These are phyloP conservation scores for Suillus tomentosus DNA, from an alignment of 768 basidiomycete species.

Conservation along the genomic window DNA sequence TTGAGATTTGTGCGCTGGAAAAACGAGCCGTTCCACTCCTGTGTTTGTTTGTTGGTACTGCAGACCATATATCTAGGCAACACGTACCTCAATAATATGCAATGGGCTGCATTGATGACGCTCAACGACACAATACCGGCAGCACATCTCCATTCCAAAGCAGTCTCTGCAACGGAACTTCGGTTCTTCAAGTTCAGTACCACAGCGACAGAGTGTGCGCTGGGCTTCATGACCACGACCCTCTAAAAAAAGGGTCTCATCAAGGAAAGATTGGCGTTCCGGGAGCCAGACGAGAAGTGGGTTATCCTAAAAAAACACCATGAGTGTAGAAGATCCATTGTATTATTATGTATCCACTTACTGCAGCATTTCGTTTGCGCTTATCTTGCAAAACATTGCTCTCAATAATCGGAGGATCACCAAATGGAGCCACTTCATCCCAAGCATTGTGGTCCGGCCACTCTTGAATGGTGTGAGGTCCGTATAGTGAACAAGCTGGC, in stretches of 20 bases:
- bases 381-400: neutral
- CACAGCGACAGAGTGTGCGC: neutral
- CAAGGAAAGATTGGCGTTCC: neutral
- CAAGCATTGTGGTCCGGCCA: neutral
- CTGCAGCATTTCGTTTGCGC: conserved; percentile 1
- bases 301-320: neutral
- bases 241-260: neutral
- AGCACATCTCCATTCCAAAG: neutral
- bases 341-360: neutral
- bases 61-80: too few relatives aligned
- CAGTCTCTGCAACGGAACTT: neutral
- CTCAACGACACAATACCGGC: neutral
- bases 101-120: too few relatives aligned
- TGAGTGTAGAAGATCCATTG: neutral
- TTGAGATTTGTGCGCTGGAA: too few relatives aligned
- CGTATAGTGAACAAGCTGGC: neutral
- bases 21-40: too few relatives aligned
- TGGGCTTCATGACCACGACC: neutral
- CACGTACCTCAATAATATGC: too few relatives aligned
- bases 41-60: too few relatives aligned
- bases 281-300: neutral
- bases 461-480: neutral
- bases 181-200: neutral
- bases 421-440: neutral
- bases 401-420: neutral